Evolutionary conservation across 257 asterid species (phyloP), one percentile per base, ranked within the genome.

Genomic region (Vinca minor): DNA sequence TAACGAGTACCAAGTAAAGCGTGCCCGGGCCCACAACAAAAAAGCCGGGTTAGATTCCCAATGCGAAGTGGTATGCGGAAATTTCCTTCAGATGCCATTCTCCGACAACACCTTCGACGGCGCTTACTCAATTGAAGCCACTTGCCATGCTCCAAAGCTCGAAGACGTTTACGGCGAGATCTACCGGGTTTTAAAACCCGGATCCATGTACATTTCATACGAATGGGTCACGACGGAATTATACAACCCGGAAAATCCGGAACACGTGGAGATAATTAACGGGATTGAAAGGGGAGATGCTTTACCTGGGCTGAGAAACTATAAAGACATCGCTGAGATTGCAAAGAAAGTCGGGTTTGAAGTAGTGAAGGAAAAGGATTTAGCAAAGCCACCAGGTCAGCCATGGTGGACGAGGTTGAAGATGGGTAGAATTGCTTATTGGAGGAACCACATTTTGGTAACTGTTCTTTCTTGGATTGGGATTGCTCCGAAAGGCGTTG

Each of bases 321-420:
- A 31, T 59, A 68, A 53, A 29, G 78, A 74, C 58, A 74, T 74
- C 58, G 78, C 74, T 0, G 64, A 69, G 71, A 42, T 59, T 3
- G 78, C 74, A 0, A 69, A 36, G 64, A 64, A 69, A 15, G 74
- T 74, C 3, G 78, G 78, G 18, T 88, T 88, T 49, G 87, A 88
- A 47, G 89, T 88, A 55, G 50, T 87, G 5, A 12, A 79, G 74
- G 95, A 87, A 82, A 73, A 65, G 78, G 95, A 85, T 56, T 67
- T 87, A 57, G 91, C 94, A 1, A 85, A 82, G 54, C 94, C 94
- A 1, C 94, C 94, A 5, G 70, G 88, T 0, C 63, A 71, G 15
- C 88, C 96, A 12, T 88, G 96, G 96, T 88, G 96, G 96, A 77
- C 83, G 35, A 77, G 96, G 72, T 71, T 85, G 72, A 88, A 85